A percentile compares a stretch with the other conserved stretches of the same genome.
Conservation (phyloP, 1,139 yeast genomes). For the Geotrichum histeridarum region DNA sequence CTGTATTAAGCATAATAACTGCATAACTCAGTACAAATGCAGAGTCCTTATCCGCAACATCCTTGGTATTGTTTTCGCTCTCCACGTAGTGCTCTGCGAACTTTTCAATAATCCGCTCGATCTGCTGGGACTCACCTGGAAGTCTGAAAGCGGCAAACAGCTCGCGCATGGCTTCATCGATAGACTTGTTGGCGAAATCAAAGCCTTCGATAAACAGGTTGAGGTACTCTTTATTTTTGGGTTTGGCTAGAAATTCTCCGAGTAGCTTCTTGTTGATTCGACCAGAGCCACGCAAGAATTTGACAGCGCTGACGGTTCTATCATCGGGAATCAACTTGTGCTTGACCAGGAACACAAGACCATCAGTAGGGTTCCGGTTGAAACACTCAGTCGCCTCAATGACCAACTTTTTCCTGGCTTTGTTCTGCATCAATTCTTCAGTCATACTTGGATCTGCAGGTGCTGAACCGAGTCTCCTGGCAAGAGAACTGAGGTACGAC, state of each 20-base stretch:
- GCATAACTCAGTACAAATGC: constrained; percentile 92
- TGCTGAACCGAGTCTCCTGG: constrained; percentile 44
- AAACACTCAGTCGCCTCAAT: constrained; percentile 68
- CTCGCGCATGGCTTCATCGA: constrained; percentile 87
- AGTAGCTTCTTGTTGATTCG: constrained; percentile 78
- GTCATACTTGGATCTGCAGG: constrained; percentile 19
- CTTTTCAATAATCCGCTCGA: constrained; percentile 81
- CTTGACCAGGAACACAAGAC: constrained; percentile 57
- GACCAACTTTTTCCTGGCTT: constrained; percentile 64
- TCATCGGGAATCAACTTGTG: constrained; percentile 60
- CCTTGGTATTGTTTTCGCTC: constrained; percentile 11
- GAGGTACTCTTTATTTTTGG: constrained; percentile 58
- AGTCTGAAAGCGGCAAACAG: constrained; percentile 80
- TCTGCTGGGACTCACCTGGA: constrained; percentile 97
- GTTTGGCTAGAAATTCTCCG: constrained; percentile 82
- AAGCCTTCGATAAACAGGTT: constrained; percentile 61
- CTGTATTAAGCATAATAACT: constrained; percentile 87
- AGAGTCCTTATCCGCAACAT: constrained; percentile 53
- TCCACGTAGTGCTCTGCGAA: constrained; percentile 73
- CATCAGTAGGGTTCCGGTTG: constrained; percentile 72
- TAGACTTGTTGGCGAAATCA: constrained; percentile 71
- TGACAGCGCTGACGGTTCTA: constrained; percentile 60
- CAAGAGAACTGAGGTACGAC: constrained; percentile 59
- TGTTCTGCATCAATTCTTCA: constrained; percentile 34
- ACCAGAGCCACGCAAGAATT: constrained; percentile 70